Conservation (phyloP, 225 moss, liverwort and hornwort species). For the Antitrichia curtipendula region DNA sequence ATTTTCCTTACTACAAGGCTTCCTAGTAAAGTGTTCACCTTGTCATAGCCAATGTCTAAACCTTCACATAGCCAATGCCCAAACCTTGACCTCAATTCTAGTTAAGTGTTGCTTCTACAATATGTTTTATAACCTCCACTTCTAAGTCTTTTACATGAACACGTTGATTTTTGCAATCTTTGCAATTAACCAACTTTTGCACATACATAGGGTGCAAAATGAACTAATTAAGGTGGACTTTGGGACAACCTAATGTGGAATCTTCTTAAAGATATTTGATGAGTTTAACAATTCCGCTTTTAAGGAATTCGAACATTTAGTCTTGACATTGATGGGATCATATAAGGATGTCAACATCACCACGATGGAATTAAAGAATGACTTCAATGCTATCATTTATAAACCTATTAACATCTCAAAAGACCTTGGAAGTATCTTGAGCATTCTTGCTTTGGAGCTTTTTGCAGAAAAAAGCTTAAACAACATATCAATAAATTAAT, state of each 20-base stretch:
- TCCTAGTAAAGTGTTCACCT: not conserved
- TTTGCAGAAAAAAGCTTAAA: not conserved
- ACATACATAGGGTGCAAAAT: fast-evolving
- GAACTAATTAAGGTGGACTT: fast-evolving
- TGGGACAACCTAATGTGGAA: fast-evolving
- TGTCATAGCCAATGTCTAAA: too few species aligned
- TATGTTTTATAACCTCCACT: not conserved
- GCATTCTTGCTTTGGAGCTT: not conserved
- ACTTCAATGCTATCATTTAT: not conserved
- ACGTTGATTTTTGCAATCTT: not conserved
- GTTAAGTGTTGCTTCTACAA: not conserved
- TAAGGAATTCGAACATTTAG: not conserved
- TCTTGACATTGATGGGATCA: not conserved
- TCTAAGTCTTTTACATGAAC: not conserved
- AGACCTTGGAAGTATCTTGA: not conserved
- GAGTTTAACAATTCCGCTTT: not conserved
- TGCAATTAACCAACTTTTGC: fast-evolving
- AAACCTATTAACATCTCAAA: not conserved
- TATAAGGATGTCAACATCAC: not conserved
- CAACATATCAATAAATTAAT: not conserved
- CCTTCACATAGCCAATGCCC: too few species aligned
- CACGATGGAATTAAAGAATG: not conserved
- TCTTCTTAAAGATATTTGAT: not conserved
- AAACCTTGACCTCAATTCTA: not conserved
- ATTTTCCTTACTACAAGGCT: not conserved